These are phyloP conservation scores for Rutstroemia sp. DNA, from an alignment of 2,329 filamentous ascomycete genomes.

Conservation along the genomic window DNA sequence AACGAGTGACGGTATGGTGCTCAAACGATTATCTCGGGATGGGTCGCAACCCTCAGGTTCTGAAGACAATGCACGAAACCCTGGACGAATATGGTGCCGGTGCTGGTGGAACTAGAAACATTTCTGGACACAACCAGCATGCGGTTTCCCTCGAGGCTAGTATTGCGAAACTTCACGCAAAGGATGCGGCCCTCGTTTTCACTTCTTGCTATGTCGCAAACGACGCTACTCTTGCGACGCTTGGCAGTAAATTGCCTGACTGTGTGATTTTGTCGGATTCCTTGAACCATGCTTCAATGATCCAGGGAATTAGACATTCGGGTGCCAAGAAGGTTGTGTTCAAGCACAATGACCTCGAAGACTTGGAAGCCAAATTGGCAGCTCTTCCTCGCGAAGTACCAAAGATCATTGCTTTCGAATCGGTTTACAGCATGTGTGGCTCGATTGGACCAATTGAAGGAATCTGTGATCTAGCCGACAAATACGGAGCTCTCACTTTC, in stretches of 20 bases:
- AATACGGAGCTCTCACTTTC: constrained; percentile 96
- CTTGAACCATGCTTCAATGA: constrained; percentile 98
- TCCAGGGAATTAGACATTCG: constrained; percentile 96
- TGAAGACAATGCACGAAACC: constrained; percentile 90
- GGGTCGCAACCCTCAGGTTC: constrained; percentile 81
- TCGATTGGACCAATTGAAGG: constrained; percentile 92
- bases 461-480: constrained; percentile 93
- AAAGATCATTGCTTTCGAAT: constrained; percentile 98
- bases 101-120: constrained; percentile 92
- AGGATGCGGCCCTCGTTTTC: constrained; percentile 89
- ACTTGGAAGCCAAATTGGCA: constrained; percentile 87
- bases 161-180: constrained; percentile 80
- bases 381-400: constrained; percentile 77
- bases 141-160: constrained; percentile 77
- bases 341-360: constrained; percentile 94
- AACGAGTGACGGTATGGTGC: constrained; percentile 96
- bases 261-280: constrained; percentile 98
- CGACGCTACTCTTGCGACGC: constrained; percentile 88
- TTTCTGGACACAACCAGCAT: constrained; percentile 95
- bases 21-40: constrained; percentile 99
- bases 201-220: constrained; percentile 98
- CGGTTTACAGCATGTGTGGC: constrained; percentile 98
- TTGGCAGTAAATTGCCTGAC: constrained; percentile 93
- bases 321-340: constrained; percentile 97
- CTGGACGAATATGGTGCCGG: constrained; percentile 92